Percentiles rank a stretch among this genome's conserved stretches.
phyloP scores from a whole-genome alignment of 352 stramenopile genomes.

The Globisporangium perplexum region DNA sequence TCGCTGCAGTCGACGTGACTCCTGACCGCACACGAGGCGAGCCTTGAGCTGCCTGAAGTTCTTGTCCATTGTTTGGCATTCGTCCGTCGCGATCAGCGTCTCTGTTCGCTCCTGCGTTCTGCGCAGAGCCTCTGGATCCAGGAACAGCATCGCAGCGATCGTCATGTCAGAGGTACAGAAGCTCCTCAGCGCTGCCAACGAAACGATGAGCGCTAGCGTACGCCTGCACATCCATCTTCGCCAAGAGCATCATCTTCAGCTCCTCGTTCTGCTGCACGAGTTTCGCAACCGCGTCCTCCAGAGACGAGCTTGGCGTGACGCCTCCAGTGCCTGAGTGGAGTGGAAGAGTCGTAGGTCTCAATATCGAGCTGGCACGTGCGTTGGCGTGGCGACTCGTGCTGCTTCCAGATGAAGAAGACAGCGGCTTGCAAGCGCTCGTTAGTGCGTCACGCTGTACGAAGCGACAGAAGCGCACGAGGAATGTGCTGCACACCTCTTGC shows the following conservation, averaged over 20 bases:
- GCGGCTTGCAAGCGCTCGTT: neutral
- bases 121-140: neutral
- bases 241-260: conserved; percentile 11
- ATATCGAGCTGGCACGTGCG: no score
- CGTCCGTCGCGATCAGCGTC: conserved; percentile 1
- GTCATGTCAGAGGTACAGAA: no score
- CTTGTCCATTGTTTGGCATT: neutral
- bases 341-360: neutral
- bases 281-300: conserved; percentile 11
- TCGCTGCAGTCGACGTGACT: neutral
- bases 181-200: neutral
- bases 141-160: neutral
- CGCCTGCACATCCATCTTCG: conserved; percentile 4
- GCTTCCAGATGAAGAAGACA: neutral
- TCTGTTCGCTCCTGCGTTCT: neutral
- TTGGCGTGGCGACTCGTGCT: neutral
- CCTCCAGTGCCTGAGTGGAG: neutral
- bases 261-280: conserved; percentile 28
- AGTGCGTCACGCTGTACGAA: no score
- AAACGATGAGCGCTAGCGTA: neutral
- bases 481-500: conserved; percentile 19
- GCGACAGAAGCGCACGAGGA: neutral
- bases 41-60: neutral
- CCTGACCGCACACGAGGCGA: neutral
- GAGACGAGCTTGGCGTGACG: neutral